Conservation (phyloP, 2,329 filamentous ascomycete genomes). For the Macrophomina tecta region DNA sequence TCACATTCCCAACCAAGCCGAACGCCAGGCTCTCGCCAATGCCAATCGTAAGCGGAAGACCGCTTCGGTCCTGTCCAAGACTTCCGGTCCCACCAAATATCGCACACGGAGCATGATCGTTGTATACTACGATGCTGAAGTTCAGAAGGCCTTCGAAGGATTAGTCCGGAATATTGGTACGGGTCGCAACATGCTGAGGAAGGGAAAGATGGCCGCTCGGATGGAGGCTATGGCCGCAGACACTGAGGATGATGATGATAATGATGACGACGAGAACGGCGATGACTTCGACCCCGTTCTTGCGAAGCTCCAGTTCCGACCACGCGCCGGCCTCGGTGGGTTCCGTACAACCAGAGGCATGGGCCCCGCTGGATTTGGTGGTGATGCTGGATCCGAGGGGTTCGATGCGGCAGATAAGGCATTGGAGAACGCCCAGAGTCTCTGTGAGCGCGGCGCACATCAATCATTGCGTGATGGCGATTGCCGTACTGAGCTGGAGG, state of each 20-base stretch:
- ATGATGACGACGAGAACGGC: conserved; percentile 33
- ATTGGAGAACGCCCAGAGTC: conserved; percentile 77
- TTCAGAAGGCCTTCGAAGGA: conserved; percentile 82
- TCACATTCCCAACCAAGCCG: conserved; percentile 32
- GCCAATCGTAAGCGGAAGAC: conserved; percentile 51
- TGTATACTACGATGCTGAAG: conserved; percentile 90
- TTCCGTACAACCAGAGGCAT: conserved; percentile 37
- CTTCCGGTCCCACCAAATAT: conserved; percentile 60
- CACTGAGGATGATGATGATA: conserved; percentile 37
- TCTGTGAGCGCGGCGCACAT: conserved; percentile 86
- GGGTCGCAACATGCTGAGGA: conserved; percentile 82
- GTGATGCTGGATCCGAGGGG: conserved; percentile 32
- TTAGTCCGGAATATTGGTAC: conserved; percentile 82
- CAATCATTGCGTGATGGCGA: conserved; percentile 88
- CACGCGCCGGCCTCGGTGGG: conserved; percentile 38
- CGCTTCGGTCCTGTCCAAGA: conserved; percentile 47
- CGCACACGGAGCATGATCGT: conserved; percentile 78
- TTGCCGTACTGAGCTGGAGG: conserved; percentile 76
- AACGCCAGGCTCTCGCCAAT: conserved; percentile 27
- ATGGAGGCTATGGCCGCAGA: conserved; percentile 59
- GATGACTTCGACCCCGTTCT: conserved; percentile 38
- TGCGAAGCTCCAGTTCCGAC: conserved; percentile 46
- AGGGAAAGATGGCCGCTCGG: conserved; percentile 82
- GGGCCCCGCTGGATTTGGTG: conserved; percentile 27
- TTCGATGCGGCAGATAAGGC: conserved; percentile 76